Base-by-base conservation (phyloP, 345 rosid species). In the Dimocarpus longan region DNA sequence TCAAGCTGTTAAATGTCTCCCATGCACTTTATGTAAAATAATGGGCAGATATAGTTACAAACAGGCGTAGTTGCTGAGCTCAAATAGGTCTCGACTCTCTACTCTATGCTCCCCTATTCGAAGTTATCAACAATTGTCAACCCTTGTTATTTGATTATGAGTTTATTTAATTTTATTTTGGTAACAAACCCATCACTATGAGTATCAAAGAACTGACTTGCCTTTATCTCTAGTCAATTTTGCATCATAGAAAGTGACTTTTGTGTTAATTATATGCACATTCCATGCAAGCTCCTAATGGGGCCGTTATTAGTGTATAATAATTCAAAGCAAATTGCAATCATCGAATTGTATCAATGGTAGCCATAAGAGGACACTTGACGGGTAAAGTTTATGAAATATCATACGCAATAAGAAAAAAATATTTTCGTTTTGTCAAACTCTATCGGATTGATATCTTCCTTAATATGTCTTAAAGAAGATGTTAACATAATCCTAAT, bases 41-140 rank as follows among this genome's bases (percentile, higher is more conserved):
- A 76, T 67, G 72, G 6, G 11, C 13, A 42, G 78, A 42, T 56
- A 74, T 21, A 78, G 76, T 32, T 8, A 56, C 83, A 65, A 80
- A 75, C 60, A 48, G 79, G 77, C 86, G 83, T 74, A 71, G 85
- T 78, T 82, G 89, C 85, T 84, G 89, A 89, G 78, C 81, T 86
- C 81, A 80, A 80, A 60, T 6, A 46, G 52, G 52, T 1, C 52
- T 46, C 12, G 12, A 46, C 71, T 75, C 85, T 70, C 74, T 46
- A 21, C 10, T 70, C 66, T 52, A 63, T 59, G 26, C 40, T 75
- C 63, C 12, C 12, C 12, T 80, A 56, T 80, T 44, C 64, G 78
- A 73, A 71, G 81, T 70, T 66, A 76, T 24, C 76, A 73, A 68
- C 79, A 81, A 18, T 81, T 85, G 91, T 88, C 89, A 85, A 87